phyloP scores from a whole-genome alignment of 305 asterid species.

The Fraxinus ornus region DNA sequence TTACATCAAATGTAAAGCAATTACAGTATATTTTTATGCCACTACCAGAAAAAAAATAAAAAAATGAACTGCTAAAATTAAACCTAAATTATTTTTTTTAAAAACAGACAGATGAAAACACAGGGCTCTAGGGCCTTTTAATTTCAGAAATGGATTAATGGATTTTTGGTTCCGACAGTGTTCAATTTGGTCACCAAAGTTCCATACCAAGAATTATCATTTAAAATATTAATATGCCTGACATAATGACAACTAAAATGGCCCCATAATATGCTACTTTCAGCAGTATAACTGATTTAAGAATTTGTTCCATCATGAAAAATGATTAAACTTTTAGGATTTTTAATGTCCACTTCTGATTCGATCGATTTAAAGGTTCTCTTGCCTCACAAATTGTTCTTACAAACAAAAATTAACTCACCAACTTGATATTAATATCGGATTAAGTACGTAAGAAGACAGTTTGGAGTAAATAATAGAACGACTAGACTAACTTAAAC shows the following conservation, averaged over 20 bases:
- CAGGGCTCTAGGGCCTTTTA: neutral
- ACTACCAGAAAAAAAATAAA: neutral
- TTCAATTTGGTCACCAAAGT: slow-evolving; percentile 16
- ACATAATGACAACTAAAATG: too few relatives aligned
- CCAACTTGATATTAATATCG: slow-evolving; percentile 17
- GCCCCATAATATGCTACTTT: neutral
- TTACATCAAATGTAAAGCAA: neutral
- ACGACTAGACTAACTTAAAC: too few relatives aligned
- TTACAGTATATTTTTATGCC: neutral
- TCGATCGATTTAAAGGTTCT: neutral
- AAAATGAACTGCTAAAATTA: neutral
- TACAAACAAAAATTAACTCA: neutral
- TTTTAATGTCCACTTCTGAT: neutral
- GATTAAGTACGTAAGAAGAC: too few relatives aligned
- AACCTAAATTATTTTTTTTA: neutral
- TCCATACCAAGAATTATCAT: neutral
- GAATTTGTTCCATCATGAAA: neutral
- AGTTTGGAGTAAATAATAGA: too few relatives aligned
- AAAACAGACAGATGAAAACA: neutral
- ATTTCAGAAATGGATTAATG: neutral
- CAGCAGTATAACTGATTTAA: neutral
- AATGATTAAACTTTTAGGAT: neutral
- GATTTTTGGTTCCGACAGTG: slow-evolving; percentile 25
- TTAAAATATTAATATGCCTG: neutral
- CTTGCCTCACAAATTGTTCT: neutral